These are phyloP conservation scores for Apiotrichum gamsii DNA, from an alignment of 1,284 basidiomycete species.

Conservation along the genomic window DNA sequence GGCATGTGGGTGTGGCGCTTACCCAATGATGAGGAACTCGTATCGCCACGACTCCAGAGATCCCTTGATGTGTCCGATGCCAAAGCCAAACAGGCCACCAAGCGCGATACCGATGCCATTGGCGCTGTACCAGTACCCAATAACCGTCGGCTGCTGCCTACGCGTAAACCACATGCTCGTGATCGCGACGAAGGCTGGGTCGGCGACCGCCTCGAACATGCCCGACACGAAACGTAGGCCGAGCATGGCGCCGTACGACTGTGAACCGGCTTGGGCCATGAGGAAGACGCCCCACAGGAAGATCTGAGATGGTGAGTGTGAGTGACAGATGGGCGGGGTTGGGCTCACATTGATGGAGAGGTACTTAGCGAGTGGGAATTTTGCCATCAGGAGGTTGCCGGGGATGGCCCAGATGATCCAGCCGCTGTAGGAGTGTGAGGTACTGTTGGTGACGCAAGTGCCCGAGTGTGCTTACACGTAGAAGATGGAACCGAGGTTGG, in stretches of 20 bases:
- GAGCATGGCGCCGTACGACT: constrained; percentile 45
- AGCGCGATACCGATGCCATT: constrained; percentile 37
- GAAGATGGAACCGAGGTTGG: constrained; percentile 19
- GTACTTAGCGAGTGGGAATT: constrained; percentile 48
- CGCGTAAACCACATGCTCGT: constrained; percentile 36
- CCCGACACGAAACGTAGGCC: constrained; percentile 48
- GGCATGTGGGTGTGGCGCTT: too few relatives aligned
- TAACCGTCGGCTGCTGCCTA: constrained; percentile 36
- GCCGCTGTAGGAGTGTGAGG: constrained; percentile 43
- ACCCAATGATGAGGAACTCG: constrained; percentile 43
- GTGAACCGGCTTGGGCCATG: constrained; percentile 47
- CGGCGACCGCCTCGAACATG: constrained; percentile 44
- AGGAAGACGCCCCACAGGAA: constrained; percentile 50
- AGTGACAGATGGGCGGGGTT: background rate
- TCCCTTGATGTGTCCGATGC: constrained; percentile 38
- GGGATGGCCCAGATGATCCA: constrained; percentile 50
- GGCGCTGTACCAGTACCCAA: constrained; percentile 35
- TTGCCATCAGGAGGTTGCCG: constrained; percentile 48
- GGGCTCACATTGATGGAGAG: constrained; percentile 42
- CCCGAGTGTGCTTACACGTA: constrained; percentile 9
- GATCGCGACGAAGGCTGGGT: constrained; percentile 36
- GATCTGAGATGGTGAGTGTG: constrained; percentile 26
- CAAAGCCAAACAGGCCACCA: constrained; percentile 37
- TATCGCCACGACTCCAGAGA: constrained; percentile 38
- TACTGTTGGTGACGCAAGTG: background rate